Conservation (phyloP, 768 basidiomycete species). For the Boletus pseudo-olivaceus region DNA sequence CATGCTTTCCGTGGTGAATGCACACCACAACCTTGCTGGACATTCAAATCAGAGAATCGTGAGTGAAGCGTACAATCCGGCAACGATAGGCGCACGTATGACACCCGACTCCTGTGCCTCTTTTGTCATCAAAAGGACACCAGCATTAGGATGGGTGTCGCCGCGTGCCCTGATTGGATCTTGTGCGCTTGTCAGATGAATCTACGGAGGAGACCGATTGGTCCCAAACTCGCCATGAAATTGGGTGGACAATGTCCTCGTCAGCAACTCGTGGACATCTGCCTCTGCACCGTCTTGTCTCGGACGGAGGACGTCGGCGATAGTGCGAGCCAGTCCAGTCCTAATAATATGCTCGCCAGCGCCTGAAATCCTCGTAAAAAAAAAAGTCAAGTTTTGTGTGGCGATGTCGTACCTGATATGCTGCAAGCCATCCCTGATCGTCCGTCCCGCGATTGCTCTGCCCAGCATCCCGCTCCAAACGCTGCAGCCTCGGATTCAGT, state of each 20-base stretch:
- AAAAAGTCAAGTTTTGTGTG: background rate
- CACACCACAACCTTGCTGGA: conserved; percentile 74
- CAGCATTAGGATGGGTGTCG: conserved; percentile 50
- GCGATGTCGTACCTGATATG: conserved; percentile 44
- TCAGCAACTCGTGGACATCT: conserved; percentile 58
- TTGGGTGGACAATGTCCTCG: conserved; percentile 40
- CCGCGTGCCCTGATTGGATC: conserved; percentile 38
- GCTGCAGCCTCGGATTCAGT: conserved; percentile 51
- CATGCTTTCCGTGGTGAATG: conserved; percentile 82
- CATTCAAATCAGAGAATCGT: background rate
- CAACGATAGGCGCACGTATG: conserved; percentile 24
- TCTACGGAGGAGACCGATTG: background rate
- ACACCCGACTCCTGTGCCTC: conserved; percentile 31
- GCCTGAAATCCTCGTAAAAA: conserved; percentile 37
- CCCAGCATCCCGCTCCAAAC: conserved; percentile 79
- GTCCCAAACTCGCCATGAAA: conserved; percentile 49
- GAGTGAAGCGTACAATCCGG: background rate
- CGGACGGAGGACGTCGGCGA: conserved; percentile 45
- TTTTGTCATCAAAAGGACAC: conserved; percentile 60
- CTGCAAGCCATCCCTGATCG: conserved; percentile 57
- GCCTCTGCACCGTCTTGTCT: conserved; percentile 26
- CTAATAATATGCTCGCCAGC: conserved; percentile 71
- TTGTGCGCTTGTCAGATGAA: conserved; percentile 16
- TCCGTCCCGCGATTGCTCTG: conserved; percentile 34
- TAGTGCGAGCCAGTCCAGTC: conserved; percentile 47